Evolutionary conservation across 2,329 filamentous ascomycete species (phyloP).

Genomic region (Diplodia scrobiculata): DNA sequence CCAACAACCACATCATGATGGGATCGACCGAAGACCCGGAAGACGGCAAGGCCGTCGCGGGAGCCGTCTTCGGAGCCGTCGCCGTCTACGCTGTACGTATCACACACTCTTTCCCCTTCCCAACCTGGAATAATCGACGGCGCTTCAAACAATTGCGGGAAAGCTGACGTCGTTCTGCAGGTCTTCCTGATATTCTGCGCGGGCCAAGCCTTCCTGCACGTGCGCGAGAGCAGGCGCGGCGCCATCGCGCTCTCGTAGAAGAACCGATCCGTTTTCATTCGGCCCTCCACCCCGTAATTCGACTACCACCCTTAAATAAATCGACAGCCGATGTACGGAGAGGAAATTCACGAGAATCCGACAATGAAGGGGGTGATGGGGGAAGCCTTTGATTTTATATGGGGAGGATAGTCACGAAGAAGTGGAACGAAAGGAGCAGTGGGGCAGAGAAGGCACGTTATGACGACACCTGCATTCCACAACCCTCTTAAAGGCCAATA

Average conservation of each 20-base stretch:
- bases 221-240: constrained; percentile 78
- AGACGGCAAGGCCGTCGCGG: constrained; percentile 75
- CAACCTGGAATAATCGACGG: neutral
- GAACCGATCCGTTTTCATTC: neutral
- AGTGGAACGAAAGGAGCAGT: neutral
- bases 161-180: constrained; percentile 51
- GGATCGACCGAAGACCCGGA: constrained; percentile 70
- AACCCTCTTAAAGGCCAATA: neutral
- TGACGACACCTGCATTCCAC: neutral
- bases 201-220: constrained; percentile 82
- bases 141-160: neutral
- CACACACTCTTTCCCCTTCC: neutral
- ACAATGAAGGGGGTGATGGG: neutral
- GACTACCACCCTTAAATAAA: neutral
- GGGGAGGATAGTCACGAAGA: neutral
- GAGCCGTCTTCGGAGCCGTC: constrained; percentile 84
- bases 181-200: constrained; percentile 90
- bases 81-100: constrained; percentile 80
- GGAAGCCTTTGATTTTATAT: neutral
- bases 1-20: constrained; percentile 78
- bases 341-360: neutral
- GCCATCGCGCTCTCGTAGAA: constrained; percentile 71
- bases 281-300: neutral
- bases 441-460: neutral
- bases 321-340: neutral